Percentiles rank a stretch among this genome's conserved stretches.
These are phyloP conservation scores for Pseudocercospora pini-densiflorae DNA, from an alignment of 2,329 filamentous ascomycete species.

Conservation along the genomic window DNA sequence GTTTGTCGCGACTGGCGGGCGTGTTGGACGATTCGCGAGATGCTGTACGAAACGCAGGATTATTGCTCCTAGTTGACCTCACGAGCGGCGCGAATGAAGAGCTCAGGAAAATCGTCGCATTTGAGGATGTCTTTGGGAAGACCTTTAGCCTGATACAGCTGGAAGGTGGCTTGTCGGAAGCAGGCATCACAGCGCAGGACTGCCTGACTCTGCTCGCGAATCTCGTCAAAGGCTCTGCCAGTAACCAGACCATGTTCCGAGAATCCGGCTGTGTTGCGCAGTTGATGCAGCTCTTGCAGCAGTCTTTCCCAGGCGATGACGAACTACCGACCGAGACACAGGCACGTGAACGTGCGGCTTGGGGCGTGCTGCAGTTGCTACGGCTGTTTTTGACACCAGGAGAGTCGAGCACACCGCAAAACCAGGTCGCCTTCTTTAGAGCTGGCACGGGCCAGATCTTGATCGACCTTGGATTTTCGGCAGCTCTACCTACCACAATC, in stretches of 20 bases:
- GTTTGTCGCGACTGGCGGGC: conserved; percentile 82
- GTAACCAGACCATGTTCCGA: conserved; percentile 92
- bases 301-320: conserved; percentile 55
- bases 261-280: conserved; percentile 83
- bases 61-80: conserved; percentile 84
- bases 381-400: conserved; percentile 83
- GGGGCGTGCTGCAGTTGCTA: conserved; percentile 84
- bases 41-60: conserved; percentile 81
- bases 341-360: conserved; percentile 85
- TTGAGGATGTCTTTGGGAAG: conserved; percentile 90
- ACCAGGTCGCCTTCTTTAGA: conserved; percentile 85
- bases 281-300: conserved; percentile 66
- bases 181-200: conserved; percentile 87
- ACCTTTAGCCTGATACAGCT: conserved; percentile 79
- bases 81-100: conserved; percentile 80
- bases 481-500: conserved; percentile 73
- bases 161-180: conserved; percentile 81
- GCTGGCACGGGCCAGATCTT: conserved; percentile 79
- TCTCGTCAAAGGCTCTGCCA: conserved; percentile 80
- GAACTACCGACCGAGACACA: conserved; percentile 44
- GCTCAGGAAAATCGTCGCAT: conserved; percentile 92
- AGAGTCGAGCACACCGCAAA: conserved; percentile 78
- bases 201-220: conserved; percentile 91
- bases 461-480: conserved; percentile 80
- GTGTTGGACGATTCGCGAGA: conserved; percentile 85